Conservation (phyloP, 1,284 basidiomycete species). For the Irpex sp. region DNA sequence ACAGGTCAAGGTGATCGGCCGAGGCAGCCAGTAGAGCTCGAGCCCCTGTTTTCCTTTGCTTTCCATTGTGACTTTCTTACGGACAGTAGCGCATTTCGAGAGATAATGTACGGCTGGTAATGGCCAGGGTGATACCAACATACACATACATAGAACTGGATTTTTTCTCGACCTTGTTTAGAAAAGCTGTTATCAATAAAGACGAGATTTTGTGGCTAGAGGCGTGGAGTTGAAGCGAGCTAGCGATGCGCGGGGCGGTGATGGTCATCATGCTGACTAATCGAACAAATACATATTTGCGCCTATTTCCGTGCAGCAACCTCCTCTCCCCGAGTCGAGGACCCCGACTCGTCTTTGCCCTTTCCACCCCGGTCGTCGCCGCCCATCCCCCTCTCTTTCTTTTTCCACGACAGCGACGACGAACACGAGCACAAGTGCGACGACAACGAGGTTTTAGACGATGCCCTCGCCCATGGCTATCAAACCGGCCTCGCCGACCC, state of each 20-base stretch:
- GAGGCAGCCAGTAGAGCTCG: slow-evolving; percentile 15
- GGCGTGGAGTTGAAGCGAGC: background rate
- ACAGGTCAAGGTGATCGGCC: slow-evolving; percentile 30
- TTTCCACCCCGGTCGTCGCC: slow-evolving; percentile 14
- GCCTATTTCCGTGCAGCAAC: slow-evolving; percentile 4
- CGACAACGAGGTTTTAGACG: slow-evolving; percentile 5
- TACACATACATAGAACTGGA: background rate
- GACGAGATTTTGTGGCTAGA: background rate
- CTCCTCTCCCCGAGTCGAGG: background rate
- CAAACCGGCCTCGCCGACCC: slow-evolving; percentile 37
- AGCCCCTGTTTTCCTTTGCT: background rate
- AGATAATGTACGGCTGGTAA: slow-evolving; percentile 2
- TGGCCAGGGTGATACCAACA: background rate
- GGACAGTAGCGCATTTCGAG: background rate
- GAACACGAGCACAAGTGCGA: slow-evolving; percentile 13
- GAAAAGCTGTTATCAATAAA: background rate
- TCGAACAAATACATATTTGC: slow-evolving; percentile 7
- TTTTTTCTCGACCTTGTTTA: background rate
- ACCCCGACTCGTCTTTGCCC: slow-evolving; percentile 1
- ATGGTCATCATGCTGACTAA: slow-evolving; percentile 9
- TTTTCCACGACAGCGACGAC: slow-evolving; percentile 5
- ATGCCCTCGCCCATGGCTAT: slow-evolving; percentile 55
- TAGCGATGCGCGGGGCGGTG: background rate
- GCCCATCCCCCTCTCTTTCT: background rate
- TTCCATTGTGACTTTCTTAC: background rate